These are phyloP conservation scores for Astraeus odoratus DNA, from an alignment of 768 basidiomycete species.

Conservation along the genomic window DNA sequence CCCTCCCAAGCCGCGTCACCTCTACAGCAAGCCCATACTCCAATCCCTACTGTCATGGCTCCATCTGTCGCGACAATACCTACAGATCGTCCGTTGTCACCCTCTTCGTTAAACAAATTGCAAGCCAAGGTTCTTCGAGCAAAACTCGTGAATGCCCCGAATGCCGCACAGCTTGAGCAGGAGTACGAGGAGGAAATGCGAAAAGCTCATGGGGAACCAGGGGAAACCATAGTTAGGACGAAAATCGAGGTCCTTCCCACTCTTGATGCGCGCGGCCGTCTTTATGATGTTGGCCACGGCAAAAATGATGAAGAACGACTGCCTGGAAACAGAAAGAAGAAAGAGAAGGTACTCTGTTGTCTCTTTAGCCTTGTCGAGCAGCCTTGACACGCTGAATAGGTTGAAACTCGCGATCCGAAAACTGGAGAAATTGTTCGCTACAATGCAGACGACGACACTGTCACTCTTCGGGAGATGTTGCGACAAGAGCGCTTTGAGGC, in stretches of 20 bases:
- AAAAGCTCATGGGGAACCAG: conserved; percentile 40
- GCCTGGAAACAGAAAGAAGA: conserved; percentile 75
- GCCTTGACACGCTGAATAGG: conserved; percentile 30
- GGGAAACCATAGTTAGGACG: conserved; percentile 37
- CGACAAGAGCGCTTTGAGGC: conserved; percentile 89
- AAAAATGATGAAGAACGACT: conserved; percentile 43
- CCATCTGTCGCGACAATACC: conserved; percentile 40
- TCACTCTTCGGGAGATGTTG: conserved; percentile 85
- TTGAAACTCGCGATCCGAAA: conserved; percentile 85
- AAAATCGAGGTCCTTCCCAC: conserved; percentile 85
- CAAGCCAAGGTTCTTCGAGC: conserved; percentile 92
- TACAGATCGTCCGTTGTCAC: conserved; percentile 48
- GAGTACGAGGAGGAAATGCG: conserved; percentile 75
- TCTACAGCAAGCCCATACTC: conserved; percentile 61
- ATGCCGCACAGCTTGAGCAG: conserved; percentile 70
- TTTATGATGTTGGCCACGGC: conserved; percentile 91
- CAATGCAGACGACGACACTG: conserved; percentile 85
- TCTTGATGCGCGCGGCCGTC: conserved; percentile 69
- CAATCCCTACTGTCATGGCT: conserved; percentile 88
- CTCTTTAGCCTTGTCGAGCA: neutral
- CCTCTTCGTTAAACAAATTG: conserved; percentile 80
- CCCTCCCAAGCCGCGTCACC: conserved; percentile 56
- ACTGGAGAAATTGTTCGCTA: conserved; percentile 86
- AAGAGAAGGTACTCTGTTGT: conserved; percentile 50
- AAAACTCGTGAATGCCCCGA: conserved; percentile 74